Conservation (phyloP, 352 stramenopile species). For the Phytopythium kandeliae region DNA sequence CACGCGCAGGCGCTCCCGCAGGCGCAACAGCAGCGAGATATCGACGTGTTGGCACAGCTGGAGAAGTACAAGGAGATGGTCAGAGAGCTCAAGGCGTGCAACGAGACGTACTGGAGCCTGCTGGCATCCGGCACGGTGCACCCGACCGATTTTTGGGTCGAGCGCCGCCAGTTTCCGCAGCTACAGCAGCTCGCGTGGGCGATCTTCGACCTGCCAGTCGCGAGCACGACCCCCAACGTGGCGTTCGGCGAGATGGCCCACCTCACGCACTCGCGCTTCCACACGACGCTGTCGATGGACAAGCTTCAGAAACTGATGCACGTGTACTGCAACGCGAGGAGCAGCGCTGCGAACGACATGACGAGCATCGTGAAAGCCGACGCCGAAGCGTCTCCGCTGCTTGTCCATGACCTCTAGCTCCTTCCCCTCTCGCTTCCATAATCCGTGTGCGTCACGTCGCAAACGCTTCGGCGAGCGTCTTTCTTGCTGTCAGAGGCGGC, state of each 20-base stretch:
- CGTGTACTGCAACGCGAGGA: slow-evolving; percentile 53
- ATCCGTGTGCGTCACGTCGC: not conserved
- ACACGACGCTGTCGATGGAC: slow-evolving; percentile 23
- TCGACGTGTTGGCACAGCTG: slow-evolving; percentile 45
- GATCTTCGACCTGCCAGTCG: slow-evolving; percentile 49
- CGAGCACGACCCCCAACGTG: slow-evolving; percentile 25
- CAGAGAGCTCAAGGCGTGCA: slow-evolving; percentile 41
- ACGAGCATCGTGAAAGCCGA: slow-evolving; percentile 6
- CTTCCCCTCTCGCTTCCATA: not conserved
- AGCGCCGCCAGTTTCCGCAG: slow-evolving; percentile 49
- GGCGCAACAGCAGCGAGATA: slow-evolving; percentile 1
- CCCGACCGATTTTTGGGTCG: slow-evolving; percentile 54
- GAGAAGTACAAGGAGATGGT: slow-evolving; percentile 45
- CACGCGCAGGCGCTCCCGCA: slow-evolving; percentile 12
- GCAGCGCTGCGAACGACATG: not conserved
- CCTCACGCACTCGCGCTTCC: slow-evolving; percentile 36
- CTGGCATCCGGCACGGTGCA: slow-evolving; percentile 36
- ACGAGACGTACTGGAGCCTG: slow-evolving; percentile 51
- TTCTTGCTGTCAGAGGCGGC: too few relatives aligned
- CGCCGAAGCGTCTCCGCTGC: slow-evolving; percentile 5
- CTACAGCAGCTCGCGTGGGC: slow-evolving; percentile 52
- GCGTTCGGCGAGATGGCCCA: slow-evolving; percentile 29
- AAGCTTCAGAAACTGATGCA: slow-evolving; percentile 59
- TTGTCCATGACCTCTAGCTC: slow-evolving; percentile 3
- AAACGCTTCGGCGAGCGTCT: too few relatives aligned